Conservation (phyloP, 176 grass and related monocot species). For the Hordeum marinum region DNA sequence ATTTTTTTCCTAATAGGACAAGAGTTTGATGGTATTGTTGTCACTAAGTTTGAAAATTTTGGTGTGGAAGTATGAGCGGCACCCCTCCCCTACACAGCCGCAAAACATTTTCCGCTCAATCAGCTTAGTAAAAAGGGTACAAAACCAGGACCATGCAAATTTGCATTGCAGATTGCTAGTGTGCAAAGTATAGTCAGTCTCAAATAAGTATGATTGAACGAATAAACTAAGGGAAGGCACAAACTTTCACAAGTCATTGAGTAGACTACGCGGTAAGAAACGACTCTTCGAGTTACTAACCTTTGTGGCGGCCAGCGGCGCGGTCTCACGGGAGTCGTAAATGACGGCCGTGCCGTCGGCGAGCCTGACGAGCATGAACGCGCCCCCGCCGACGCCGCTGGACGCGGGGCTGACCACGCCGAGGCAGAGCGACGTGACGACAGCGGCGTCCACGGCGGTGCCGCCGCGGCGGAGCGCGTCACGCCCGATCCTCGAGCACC, state of each 20-base stretch:
- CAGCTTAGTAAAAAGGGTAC: neutral
- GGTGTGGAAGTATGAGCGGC: neutral
- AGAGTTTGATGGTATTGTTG: too few species aligned
- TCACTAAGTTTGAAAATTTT: too few species aligned
- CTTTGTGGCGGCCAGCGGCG: slow-evolving; percentile 69
- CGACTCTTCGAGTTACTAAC: neutral
- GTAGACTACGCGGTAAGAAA: neutral
- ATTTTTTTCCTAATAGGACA: too few species aligned
- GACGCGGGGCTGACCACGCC: slow-evolving; percentile 92
- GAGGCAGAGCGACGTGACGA: slow-evolving; percentile 56
- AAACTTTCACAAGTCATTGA: neutral
- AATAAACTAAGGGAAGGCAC: neutral
- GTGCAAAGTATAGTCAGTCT: neutral
- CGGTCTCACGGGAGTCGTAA: slow-evolving; percentile 78
- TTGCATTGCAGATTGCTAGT: neutral
- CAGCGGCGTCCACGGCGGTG: slow-evolving; percentile 67
- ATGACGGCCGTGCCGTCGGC: slow-evolving; percentile 39
- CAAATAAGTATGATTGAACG: neutral
- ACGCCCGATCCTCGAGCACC: slow-evolving; percentile 66
- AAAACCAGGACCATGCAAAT: neutral
- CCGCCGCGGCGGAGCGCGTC: slow-evolving; percentile 65
- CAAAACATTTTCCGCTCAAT: neutral
- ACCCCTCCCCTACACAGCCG: neutral
- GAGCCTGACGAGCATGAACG: slow-evolving; percentile 81
- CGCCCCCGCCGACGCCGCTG: slow-evolving; percentile 82